Evolutionary conservation across 805 yeast species (phyloP).

Genomic region (Nematodospora valgi): DNA sequence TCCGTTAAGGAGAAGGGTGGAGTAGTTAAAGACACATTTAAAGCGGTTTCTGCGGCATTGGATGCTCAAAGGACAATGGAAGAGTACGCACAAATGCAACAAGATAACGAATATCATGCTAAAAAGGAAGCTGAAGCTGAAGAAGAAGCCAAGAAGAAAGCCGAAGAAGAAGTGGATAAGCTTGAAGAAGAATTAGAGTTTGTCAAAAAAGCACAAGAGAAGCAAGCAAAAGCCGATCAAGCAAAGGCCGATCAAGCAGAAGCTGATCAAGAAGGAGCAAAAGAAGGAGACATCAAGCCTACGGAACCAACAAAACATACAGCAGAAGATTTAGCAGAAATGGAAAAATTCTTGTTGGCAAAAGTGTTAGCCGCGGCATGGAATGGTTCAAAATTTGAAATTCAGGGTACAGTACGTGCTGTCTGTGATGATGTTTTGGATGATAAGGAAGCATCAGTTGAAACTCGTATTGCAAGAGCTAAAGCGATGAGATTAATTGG

Average conservation of each 20-base stretch:
- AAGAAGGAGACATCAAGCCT: too few relatives aligned
- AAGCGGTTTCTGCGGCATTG: slow-evolving; percentile 66
- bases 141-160: slow-evolving; percentile 14
- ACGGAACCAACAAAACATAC: slow-evolving; percentile 40
- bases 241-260: slow-evolving; percentile 14
- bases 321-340: slow-evolving; percentile 61
- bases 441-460: slow-evolving; percentile 49
- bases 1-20: slow-evolving; percentile 72
- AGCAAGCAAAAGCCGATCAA: slow-evolving; percentile 8
- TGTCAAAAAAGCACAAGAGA: slow-evolving; percentile 16
- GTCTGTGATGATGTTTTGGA: slow-evolving; percentile 66
- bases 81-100: slow-evolving; percentile 66
- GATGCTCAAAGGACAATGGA: slow-evolving; percentile 80
- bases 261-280: slow-evolving; percentile 18
- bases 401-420: slow-evolving; percentile 64
- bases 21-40: slow-evolving; percentile 67
- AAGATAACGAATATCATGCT: slow-evolving; percentile 45
- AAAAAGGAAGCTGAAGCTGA: slow-evolving; percentile 33
- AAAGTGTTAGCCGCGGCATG: slow-evolving; percentile 82
- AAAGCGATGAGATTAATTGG: slow-evolving; percentile 61
- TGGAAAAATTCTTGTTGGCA: slow-evolving; percentile 73
- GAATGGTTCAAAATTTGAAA: slow-evolving; percentile 79
- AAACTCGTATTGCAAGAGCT: slow-evolving; percentile 56
- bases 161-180: slow-evolving; percentile 12
- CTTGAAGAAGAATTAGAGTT: slow-evolving; percentile 18